Evolutionary conservation across 1,284 basidiomycete genomes (phyloP), one percentile per base, ranked within the genome.

Genomic region (Hypsizygus ulmarius): DNA sequence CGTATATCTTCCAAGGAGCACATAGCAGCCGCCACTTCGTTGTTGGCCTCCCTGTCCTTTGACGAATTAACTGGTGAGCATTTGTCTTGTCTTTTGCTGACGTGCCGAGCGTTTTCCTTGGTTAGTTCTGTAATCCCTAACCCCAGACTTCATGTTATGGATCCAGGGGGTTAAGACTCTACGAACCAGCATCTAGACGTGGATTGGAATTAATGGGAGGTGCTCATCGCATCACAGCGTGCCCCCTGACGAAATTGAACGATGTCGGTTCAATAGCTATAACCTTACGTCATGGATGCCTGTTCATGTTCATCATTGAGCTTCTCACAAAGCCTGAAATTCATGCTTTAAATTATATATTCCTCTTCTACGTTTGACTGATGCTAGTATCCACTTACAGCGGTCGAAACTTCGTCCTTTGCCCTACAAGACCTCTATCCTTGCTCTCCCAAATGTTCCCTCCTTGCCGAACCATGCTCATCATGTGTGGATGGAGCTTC

Each of bases 21-120:
- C 9, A 53, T 54, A 15, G 33, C 55, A 11, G 42, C 56, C 39
- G 51, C 61, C n/a, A 37, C 59, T 7, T 60, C 52, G 56, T 62
- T 49, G 50, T 61, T 60, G 54, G 61, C 49, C 59, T 64, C 50
- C 42, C 62, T 65, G 32, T 62, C 43, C 55, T 80, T 84, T 25
- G 74, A 79, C 39, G 74, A 70, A 5, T 64, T 87, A 42, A 62
- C 64, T 45, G 63, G 84, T 85, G 61, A 66, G 30, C 47, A 45
- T 49, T 40, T 41, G 18, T 36, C 39, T 36, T 33, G 5, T 25
- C 46, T 51, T 47, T 36, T 5, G 46, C 39, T 29, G 29, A 45
- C 28, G 39, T 50, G 29, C 42, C 16, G 36, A 45, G 54, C 39
- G 51, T 42, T 41, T 52, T 54, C 47, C 45, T 27, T 41, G n/a